Percentiles rank a stretch among this genome's conserved stretches.
These are phyloP conservation scores for Daldinia eschscholtzii DNA, from an alignment of 2,329 filamentous ascomycete species.

Conservation along the genomic window DNA sequence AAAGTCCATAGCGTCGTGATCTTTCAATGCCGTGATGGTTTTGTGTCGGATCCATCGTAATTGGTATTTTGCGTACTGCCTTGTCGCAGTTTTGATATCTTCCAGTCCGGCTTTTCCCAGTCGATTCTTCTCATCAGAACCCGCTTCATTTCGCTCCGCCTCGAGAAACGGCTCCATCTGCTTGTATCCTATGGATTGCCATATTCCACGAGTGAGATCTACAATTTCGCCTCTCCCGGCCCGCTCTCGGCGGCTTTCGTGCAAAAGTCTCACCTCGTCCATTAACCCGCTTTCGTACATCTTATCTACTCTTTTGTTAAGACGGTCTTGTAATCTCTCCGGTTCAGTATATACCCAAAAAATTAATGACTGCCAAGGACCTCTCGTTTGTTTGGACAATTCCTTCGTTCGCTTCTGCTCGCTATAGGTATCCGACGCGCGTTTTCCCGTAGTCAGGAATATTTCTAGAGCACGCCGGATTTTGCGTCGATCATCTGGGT, in stretches of 20 bases:
- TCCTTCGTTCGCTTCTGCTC: constrained; percentile 71
- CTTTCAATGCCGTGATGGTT: constrained; percentile 75
- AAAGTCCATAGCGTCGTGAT: constrained; percentile 65
- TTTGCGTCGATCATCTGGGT: constrained; percentile 91
- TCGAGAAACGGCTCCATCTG: constrained; percentile 82
- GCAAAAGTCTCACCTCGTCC: constrained; percentile 63
- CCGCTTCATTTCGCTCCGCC: constrained; percentile 55
- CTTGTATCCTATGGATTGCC: constrained; percentile 97
- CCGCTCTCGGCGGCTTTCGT: constrained; percentile 55
- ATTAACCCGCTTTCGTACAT: constrained; percentile 76
- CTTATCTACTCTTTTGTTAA: constrained; percentile 82
- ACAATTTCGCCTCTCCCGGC: constrained; percentile 64
- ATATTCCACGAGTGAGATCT: constrained; percentile 86
- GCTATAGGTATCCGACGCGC: constrained; percentile 87
- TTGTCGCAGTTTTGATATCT: constrained; percentile 83
- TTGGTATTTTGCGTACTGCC: constrained; percentile 89
- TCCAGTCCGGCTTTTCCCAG: constrained; percentile 74
- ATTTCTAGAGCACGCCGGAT: constrained; percentile 92
- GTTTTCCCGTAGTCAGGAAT: constrained; percentile 83
- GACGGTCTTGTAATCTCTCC: constrained; percentile 74
- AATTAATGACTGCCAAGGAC: constrained; percentile 72
- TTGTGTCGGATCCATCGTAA: constrained; percentile 89
- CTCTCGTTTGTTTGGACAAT: constrained; percentile 31
- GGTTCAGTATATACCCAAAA: constrained; percentile 89
- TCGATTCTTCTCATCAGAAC: constrained; percentile 61